Conservation (phyloP, 495 filamentous ascomycete genomes). For the Aspergillus nanangensis region DNA sequence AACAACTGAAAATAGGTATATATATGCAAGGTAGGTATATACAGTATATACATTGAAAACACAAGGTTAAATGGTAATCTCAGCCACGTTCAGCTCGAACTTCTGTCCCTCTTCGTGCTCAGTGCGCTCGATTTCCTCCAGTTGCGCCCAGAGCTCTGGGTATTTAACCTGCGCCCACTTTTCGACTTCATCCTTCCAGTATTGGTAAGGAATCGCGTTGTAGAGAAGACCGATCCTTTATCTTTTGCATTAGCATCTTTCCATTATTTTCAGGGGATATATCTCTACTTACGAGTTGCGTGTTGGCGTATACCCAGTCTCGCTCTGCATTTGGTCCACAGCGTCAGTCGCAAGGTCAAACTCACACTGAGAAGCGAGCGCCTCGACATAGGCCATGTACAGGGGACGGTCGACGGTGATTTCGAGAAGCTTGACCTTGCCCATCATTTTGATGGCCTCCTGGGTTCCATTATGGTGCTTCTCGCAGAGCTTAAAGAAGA, state of each 20-base stretch:
- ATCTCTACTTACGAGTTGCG: slow-evolving; percentile 60
- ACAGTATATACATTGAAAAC: background rate
- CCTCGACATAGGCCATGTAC: slow-evolving; percentile 68
- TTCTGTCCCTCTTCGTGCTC: slow-evolving; percentile 34
- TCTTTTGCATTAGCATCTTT: too few relatives aligned
- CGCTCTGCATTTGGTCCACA: slow-evolving; percentile 59
- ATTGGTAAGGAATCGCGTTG: slow-evolving; percentile 58
- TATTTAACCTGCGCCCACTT: slow-evolving; percentile 65
- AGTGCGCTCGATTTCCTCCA: slow-evolving; percentile 34
- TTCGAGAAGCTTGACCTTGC: slow-evolving; percentile 66
- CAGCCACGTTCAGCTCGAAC: slow-evolving; percentile 21
- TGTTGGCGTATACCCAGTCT: slow-evolving; percentile 60
- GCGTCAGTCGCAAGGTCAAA: slow-evolving; percentile 60
- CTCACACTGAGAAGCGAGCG: slow-evolving; percentile 64
- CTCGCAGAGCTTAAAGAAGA: slow-evolving; percentile 75
- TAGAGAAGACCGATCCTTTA: slow-evolving; percentile 66
- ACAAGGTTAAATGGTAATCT: slow-evolving; percentile 1
- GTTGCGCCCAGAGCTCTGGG: slow-evolving; percentile 60
- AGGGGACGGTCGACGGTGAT: slow-evolving; percentile 68
- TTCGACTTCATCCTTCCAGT: slow-evolving; percentile 62
- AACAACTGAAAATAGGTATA: too few relatives aligned
- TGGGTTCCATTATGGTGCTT: slow-evolving; percentile 53
- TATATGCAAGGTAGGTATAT: too few relatives aligned
- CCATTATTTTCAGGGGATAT: too few relatives aligned
- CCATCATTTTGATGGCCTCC: slow-evolving; percentile 70